Percentiles rank a stretch among this genome's conserved stretches.
phyloP scores from a whole-genome alignment of 192 early-diverging fungal species.

The Backusella liffmaniae region DNA sequence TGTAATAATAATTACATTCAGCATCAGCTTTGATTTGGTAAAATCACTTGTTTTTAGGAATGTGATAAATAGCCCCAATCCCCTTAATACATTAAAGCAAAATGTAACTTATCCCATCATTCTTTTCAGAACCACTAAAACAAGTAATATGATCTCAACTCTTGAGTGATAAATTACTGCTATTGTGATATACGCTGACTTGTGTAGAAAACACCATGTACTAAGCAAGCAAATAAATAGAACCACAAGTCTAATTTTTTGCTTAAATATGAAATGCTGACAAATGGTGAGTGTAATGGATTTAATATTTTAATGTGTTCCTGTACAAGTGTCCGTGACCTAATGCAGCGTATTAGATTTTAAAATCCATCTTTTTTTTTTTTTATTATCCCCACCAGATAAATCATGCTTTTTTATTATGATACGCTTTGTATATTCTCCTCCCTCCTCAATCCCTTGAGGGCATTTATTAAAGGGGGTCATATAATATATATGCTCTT shows the following conservation, averaged over 20 bases:
- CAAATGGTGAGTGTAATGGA: not conserved
- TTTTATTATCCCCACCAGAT: not conserved
- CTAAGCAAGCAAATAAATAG: not conserved
- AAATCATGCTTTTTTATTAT: not conserved
- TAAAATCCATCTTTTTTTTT: not conserved
- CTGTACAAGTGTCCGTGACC: not conserved
- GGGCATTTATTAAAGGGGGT: not conserved
- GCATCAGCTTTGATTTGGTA: not conserved
- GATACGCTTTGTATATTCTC: not conserved
- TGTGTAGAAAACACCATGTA: not conserved
- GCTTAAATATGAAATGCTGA: not conserved
- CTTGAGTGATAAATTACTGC: not conserved
- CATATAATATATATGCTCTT: not conserved
- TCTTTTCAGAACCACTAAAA: conserved; percentile 11
- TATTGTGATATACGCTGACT: not conserved
- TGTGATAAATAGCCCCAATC: not conserved
- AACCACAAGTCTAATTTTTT: not conserved
- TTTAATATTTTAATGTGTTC: not conserved
- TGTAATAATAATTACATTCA: not conserved
- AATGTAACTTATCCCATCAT: conserved; percentile 18
- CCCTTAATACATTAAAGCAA: conserved; percentile 13
- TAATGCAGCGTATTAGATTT: not conserved
- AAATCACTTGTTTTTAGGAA: conserved; percentile 8
- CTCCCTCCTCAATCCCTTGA: not conserved
- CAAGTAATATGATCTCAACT: conserved; percentile 1